Percentiles rank a stretch among this genome's conserved stretches.
Conservation (phyloP, 2,329 filamentous ascomycete species). For the Orbilia blumenaviensis region DNA sequence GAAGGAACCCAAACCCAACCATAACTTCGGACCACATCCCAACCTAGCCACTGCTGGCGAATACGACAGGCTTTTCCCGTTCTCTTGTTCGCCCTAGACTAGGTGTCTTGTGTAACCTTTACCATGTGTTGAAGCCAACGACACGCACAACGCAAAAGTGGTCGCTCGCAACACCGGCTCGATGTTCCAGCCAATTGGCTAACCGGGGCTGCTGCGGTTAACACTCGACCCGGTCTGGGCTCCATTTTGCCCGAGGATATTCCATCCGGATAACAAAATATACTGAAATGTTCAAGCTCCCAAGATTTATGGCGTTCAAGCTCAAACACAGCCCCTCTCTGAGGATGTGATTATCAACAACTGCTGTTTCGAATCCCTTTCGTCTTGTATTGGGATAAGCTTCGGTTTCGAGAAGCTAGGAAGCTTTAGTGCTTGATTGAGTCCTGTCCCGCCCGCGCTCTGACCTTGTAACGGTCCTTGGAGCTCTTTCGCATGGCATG, state of each 20-base stretch:
- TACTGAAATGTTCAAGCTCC: background rate
- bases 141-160: conserved; percentile 32
- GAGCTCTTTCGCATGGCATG: conserved; percentile 8
- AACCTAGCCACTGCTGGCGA: background rate
- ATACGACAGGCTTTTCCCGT: background rate
- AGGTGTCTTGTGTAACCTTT: conserved; percentile 30
- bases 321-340: conserved; percentile 34
- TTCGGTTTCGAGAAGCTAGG: conserved; percentile 17
- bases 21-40: too few species aligned
- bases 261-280: background rate
- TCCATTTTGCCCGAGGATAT: conserved; percentile 5
- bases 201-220: background rate
- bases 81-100: too few species aligned
- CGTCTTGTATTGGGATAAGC: conserved; percentile 21
- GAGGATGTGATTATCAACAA: background rate
- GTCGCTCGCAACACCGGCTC: background rate
- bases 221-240: background rate
- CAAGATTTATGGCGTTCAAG: conserved; percentile 19
- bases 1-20: background rate
- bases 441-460: conserved; percentile 25
- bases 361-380: conserved; percentile 24
- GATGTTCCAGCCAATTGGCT: background rate
- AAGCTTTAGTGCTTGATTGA: background rate
- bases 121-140: conserved; percentile 35
- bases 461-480: conserved; percentile 19